Evolutionary conservation across 257 asterid species (phyloP).

Genomic region (Marsdenia floribunda): DNA sequence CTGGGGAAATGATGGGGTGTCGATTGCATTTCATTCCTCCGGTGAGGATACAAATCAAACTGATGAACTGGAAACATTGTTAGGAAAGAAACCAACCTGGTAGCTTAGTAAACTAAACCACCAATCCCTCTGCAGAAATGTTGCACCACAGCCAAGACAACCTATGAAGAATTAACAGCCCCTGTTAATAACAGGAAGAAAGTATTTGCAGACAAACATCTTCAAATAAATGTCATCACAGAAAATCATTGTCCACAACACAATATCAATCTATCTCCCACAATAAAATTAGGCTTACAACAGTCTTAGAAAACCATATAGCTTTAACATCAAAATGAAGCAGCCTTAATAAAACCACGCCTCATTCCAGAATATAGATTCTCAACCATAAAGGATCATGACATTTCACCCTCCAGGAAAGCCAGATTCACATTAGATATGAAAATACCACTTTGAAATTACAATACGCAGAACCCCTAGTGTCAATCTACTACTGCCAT

Average conservation of each 20-base stretch:
- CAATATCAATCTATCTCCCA: neutral
- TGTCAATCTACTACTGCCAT: too few relatives aligned
- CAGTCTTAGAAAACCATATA: neutral
- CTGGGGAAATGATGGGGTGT: slow-evolving; percentile 29
- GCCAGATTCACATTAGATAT: neutral
- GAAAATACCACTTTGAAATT: too few relatives aligned
- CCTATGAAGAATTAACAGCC: neutral
- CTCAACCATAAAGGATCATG: neutral
- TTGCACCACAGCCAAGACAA: neutral
- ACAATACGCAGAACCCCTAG: too few relatives aligned
- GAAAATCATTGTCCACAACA: neutral
- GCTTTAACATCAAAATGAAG: neutral
- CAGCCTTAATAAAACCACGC: neutral
- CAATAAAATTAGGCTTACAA: neutral
- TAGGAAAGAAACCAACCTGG: neutral
- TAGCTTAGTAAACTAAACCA: neutral
- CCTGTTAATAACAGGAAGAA: neutral
- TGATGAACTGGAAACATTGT: slow-evolving; percentile 33
- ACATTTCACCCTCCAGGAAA: neutral
- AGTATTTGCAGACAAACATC: neutral
- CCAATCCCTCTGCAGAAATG: neutral
- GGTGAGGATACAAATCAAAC: slow-evolving; percentile 33
- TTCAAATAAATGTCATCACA: neutral
- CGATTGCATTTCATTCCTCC: slow-evolving; percentile 34
- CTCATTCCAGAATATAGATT: neutral